These are phyloP conservation scores for Sugiyamaella castrensis DNA, from an alignment of 1,139 yeast species.

Conservation along the genomic window DNA sequence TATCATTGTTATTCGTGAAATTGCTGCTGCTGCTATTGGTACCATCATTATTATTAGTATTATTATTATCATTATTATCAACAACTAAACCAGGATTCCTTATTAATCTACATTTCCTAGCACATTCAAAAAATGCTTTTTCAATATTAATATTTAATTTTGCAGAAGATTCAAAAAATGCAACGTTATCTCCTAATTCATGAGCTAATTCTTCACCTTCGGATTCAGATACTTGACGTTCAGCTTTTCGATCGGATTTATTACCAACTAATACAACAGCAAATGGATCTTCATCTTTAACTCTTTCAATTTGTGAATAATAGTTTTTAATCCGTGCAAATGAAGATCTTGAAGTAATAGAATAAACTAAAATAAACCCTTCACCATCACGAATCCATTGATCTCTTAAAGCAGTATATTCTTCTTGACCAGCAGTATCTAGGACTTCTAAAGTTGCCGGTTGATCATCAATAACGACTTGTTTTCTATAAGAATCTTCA, in stretches of 20 bases:
- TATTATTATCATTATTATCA: not conserved
- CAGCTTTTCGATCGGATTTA: conserved; percentile 64
- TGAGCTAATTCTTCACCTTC: conserved; percentile 76
- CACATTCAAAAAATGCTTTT: conserved; percentile 85
- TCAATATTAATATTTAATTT: conserved; percentile 87
- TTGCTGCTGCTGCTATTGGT: too few relatives aligned
- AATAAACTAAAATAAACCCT: conserved; percentile 83
- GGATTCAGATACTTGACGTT: conserved; percentile 72
- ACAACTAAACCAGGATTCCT: conserved; percentile 16
- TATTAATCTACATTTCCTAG: conserved; percentile 63
- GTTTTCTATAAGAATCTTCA: conserved; percentile 93
- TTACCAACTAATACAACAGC: conserved; percentile 42
- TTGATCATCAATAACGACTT: conserved; percentile 86
- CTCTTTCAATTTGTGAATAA: conserved; percentile 83
- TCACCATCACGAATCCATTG: conserved; percentile 91
- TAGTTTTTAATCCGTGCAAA: conserved; percentile 77
- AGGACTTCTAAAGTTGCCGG: conserved; percentile 88
- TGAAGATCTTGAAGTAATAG: conserved; percentile 84
- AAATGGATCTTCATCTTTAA: conserved; percentile 63
- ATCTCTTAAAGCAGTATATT: conserved; percentile 93
- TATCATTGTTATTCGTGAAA: too few relatives aligned
- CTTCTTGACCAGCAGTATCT: conserved; percentile 99
- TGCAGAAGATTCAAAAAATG: conserved; percentile 91
- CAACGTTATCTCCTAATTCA: conserved; percentile 61
- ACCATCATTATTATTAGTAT: not conserved